Base-by-base conservation (phyloP, 345 rosid genomes). In the Fremontodendron californicum region DNA sequence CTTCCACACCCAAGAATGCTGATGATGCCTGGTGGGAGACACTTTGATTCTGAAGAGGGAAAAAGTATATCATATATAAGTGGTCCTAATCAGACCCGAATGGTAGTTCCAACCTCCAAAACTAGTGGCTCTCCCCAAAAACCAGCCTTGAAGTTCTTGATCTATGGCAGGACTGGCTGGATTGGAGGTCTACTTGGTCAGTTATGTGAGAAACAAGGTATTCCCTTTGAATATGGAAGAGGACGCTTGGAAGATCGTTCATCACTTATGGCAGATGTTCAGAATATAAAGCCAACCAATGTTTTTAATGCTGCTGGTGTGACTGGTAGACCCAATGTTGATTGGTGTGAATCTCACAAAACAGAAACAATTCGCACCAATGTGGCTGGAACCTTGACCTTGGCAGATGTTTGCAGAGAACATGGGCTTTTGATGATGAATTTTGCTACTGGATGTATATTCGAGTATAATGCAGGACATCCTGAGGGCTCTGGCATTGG, bases 331-430 rank as follows among this genome's bases (percentile, higher is more conserved):
- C 98, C 98, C 39, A 94, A 94, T 80, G 98, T 94, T 40, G 98
- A 94, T 81, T 92, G 98, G 98, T 94, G 98, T 78, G 98, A 94
- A 78, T 90, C 96, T 54, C 98, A 94, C 82, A 92, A 92, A 83
- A 79, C 92, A 0, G 97, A 94, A 81, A 94, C 98, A 15, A 90
- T 94, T 55, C 92, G 97, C n/a, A 77, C 92, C 79, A 94, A 94
- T 45, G 96, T 94, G 65, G 85, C 92, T 74, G 98, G 98, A 75
- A 94, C 96, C 51, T 81, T 94, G 78, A 90, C 94, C 31, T 84
- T 94, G 37, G 97, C 97, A 42, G 96, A 92, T 83, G 88, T 94
- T 49, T 91, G 97, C 88, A 83, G 93, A 85, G 98, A 91, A 80
- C 84, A 87, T 66, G 85, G 87, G 61, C 85, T 94, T 65, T 77